A percentile compares a stretch with the other conserved stretches of the same genome.
Conservation (phyloP, 805 yeast genomes). For the Lipomyces yamanashiensis region DNA sequence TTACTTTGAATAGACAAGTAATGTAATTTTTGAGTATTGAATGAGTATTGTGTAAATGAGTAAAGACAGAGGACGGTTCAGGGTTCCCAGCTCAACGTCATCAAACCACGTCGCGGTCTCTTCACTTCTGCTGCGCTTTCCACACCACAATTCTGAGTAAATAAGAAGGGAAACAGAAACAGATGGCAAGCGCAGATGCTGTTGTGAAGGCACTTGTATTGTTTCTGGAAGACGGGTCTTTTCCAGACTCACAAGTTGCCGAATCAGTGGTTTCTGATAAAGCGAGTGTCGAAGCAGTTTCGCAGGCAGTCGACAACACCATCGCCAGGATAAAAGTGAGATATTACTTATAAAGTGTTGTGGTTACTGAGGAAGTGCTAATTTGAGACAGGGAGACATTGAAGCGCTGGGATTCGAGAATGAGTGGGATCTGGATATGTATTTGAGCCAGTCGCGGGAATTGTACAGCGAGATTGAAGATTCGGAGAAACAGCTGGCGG, state of each 20-base stretch:
- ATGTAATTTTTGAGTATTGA: too few relatives aligned
- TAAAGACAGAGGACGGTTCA: too few relatives aligned
- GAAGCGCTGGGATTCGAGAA: constrained; percentile 21
- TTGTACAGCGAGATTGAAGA: constrained; percentile 15
- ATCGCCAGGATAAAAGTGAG: constrained; percentile 25
- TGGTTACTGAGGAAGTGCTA: neutral
- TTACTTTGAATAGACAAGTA: too few relatives aligned
- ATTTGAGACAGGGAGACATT: constrained; percentile 17
- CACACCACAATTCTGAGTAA: neutral
- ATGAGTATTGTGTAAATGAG: too few relatives aligned
- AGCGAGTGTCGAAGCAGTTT: constrained; percentile 8
- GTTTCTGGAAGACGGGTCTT: constrained; percentile 24
- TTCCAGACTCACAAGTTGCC: constrained; percentile 30
- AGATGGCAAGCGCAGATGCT: constrained; percentile 9
- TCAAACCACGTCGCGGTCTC: neutral
- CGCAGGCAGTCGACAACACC: constrained; percentile 19
- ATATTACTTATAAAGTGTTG: neutral
- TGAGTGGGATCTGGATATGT: constrained; percentile 25
- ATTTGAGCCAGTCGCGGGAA: constrained; percentile 14
- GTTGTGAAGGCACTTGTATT: constrained; percentile 17
- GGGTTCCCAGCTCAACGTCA: too few relatives aligned
- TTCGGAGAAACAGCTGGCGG: constrained; percentile 14
- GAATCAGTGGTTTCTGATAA: constrained; percentile 18
- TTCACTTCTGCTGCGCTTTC: neutral
- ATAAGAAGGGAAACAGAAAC: neutral